Percentiles rank a stretch among this genome's conserved stretches.
Conservation (phyloP, 2,329 filamentous ascomycete genomes). For the Proliferodiscus dingleyae region DNA sequence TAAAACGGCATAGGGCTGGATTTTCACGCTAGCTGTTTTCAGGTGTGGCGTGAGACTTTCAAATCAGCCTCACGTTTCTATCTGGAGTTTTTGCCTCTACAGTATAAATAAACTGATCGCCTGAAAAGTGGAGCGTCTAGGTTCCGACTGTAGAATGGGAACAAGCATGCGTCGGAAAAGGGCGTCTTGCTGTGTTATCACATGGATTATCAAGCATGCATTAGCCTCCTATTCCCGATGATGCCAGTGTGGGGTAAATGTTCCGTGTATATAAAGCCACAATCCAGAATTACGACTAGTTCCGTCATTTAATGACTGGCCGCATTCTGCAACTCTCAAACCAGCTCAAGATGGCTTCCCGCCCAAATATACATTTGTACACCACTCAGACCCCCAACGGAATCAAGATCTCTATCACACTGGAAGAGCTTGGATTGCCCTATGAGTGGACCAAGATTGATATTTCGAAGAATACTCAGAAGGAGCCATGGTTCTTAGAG, state of each 20-base stretch:
- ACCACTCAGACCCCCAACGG: conserved; percentile 83
- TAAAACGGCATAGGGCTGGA: too few species aligned
- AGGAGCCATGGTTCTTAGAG: conserved; percentile 79
- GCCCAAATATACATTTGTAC: conserved; percentile 33
- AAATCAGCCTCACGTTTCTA: too few species aligned
- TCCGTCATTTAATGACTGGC: conserved; percentile 18
- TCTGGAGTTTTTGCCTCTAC: too few species aligned
- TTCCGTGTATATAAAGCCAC: not conserved
- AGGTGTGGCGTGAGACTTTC: too few species aligned
- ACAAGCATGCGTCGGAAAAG: too few species aligned
- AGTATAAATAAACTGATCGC: too few species aligned
- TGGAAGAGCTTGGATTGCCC: conserved; percentile 80
- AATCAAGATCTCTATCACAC: conserved; percentile 79
- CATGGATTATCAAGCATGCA: too few species aligned
- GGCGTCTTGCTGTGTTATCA: too few species aligned
- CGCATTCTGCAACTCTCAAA: conserved; percentile 20
- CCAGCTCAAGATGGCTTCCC: conserved; percentile 38
- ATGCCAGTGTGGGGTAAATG: conserved; percentile 1
- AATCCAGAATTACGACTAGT: not conserved
- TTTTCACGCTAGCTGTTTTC: too few species aligned
- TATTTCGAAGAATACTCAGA: conserved; percentile 73
- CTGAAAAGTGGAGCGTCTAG: too few species aligned
- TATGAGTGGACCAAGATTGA: conserved; percentile 72
- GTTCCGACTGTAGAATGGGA: too few species aligned
- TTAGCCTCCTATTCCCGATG: not conserved